Conservation (phyloP, 2,329 filamentous ascomycete genomes). For the Macroventuria anomochaeta region DNA sequence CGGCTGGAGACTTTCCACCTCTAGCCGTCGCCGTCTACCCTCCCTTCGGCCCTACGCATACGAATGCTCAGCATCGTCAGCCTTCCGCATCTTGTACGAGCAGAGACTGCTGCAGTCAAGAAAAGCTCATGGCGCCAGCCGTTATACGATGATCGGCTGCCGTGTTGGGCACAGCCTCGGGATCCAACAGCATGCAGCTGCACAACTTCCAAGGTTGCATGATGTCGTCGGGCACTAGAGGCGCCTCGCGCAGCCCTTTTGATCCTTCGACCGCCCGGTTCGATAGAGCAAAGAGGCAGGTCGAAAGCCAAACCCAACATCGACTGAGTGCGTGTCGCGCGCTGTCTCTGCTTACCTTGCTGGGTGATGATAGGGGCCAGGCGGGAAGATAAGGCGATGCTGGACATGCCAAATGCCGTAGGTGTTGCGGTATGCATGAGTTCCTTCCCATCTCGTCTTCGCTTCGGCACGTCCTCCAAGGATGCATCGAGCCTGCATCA, state of each 20-base stretch:
- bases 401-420: constrained; percentile 6
- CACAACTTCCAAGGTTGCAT: constrained; percentile 21
- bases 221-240: constrained; percentile 35
- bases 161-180: constrained; percentile 30
- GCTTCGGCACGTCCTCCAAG: constrained; percentile 7
- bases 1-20: constrained; percentile 28
- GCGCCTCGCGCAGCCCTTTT: constrained; percentile 34
- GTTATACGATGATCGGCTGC: constrained; percentile 30
- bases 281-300: constrained; percentile 25
- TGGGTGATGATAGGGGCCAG: neutral
- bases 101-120: constrained; percentile 14
- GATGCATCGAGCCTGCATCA: constrained; percentile 7
- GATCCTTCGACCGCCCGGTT: constrained; percentile 31
- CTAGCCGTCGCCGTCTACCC: constrained; percentile 15
- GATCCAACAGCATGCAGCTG: constrained; percentile 27
- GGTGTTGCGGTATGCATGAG: constrained; percentile 2
- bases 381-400: constrained; percentile 4
- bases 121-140: constrained; percentile 30
- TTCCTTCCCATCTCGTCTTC: constrained; percentile 11
- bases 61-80: constrained; percentile 11
- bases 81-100: constrained; percentile 24
- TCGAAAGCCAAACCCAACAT: constrained; percentile 29
- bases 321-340: constrained; percentile 11
- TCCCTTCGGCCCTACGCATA: neutral
- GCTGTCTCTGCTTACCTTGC: neutral